Evolutionary conservation across 2,329 filamentous ascomycete genomes (phyloP), one percentile per base, ranked within the genome.

Genomic region (Claviceps africana): DNA sequence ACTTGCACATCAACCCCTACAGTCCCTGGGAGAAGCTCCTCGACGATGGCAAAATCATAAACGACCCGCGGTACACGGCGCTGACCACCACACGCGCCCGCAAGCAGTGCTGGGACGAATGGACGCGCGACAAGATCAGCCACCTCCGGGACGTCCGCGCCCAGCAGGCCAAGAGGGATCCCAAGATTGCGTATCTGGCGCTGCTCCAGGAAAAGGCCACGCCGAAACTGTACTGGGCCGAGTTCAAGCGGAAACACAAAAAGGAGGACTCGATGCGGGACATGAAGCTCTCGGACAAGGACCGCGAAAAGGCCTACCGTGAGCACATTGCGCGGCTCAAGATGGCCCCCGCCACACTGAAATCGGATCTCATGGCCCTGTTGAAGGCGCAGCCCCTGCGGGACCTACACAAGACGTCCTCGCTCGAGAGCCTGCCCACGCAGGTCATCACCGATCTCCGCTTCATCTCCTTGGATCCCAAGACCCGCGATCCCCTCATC

Each of bases 211-310:
- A 84, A 48, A 79, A 88, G 58, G 91, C 90, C 0, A 93, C 84
- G 0, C 85, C 88, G 0, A 97, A 95, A 69, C 76, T 98, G 1
- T 98, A 95, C 73, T 98, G 93, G 93, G 85, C 88, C 0, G 93
- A 98, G 65, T 98, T 98, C 69, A 88, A 87, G 61, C 77, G 93
- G 35, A 98, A 96, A 64, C 93, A 82, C 68, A 85, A 85, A 58
- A 90, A 85, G 57, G 89, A 95, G 57, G 67, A 78, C 0, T 78
- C 83, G 50, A 89, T 98, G 85, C 85, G 83, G 55, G 85, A 91
- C 54, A 72, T 79, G 31, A 78, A 75, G 49, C 72, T 90, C 25
- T 70, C 73, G 35, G 88, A 91, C 61, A 88, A 85, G 65, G 87
- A 91, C 50, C 77, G 85, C 35, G 88, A 94, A 63, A 89, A 85